Percentiles rank a stretch among this genome's conserved stretches.
Conservation (phyloP, 2,329 filamentous ascomycete genomes). For the Colletotrichum tabaci region DNA sequence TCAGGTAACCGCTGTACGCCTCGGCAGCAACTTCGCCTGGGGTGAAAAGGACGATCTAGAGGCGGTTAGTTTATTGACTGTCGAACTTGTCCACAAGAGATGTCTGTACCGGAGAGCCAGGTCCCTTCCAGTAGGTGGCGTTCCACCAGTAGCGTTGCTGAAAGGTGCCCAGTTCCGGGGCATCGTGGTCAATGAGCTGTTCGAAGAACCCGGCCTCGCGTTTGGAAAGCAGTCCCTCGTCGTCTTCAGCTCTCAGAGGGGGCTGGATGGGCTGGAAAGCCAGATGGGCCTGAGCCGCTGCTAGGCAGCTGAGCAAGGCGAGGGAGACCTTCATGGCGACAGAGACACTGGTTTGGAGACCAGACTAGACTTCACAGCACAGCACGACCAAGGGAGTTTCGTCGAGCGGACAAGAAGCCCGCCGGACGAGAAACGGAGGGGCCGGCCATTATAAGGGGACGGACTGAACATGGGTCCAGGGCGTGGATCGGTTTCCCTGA, state of each 20-base stretch:
- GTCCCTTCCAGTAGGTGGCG: constrained; percentile 65
- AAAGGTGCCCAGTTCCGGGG: constrained; percentile 59
- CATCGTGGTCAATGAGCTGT: constrained; percentile 72
- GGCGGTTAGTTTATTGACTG: constrained; percentile 6
- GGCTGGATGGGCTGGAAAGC: constrained; percentile 31
- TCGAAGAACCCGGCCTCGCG: constrained; percentile 55
- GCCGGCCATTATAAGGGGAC: constrained; percentile 16
- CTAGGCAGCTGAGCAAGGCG: constrained; percentile 27
- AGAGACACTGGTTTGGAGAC: background rate
- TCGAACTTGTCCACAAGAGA: constrained; percentile 26
- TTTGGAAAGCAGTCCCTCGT: constrained; percentile 19
- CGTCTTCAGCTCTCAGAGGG: constrained; percentile 24
- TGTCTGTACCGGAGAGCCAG: constrained; percentile 64
- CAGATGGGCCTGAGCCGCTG: constrained; percentile 23
- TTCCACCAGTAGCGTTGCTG: constrained; percentile 69
- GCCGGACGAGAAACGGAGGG: background rate
- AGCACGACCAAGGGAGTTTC: constrained; percentile 11
- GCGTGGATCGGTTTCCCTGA: constrained; percentile 2
- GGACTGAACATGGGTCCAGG: constrained; percentile 12
- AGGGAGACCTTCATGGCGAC: constrained; percentile 37
- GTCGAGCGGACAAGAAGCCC: constrained; percentile 2
- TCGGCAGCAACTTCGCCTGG: constrained; percentile 66
- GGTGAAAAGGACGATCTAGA: constrained; percentile 63
- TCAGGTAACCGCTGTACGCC: constrained; percentile 64
- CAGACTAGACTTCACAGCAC: background rate